Conservation (phyloP, 257 asterid species). For the Craterostigma plantagineum region DNA sequence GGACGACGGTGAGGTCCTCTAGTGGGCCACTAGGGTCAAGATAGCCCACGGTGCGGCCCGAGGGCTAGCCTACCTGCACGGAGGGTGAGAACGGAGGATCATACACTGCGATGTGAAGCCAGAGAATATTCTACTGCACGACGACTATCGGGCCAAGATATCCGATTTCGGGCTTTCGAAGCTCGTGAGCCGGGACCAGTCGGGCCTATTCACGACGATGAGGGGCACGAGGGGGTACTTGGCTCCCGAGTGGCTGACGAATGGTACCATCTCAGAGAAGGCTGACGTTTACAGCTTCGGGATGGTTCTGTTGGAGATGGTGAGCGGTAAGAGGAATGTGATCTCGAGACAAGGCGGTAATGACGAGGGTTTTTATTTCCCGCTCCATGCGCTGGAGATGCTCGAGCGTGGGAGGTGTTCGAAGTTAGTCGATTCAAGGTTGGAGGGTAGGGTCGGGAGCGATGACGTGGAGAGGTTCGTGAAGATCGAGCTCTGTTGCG, state of each 20-base stretch:
- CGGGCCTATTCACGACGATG: slow-evolving; percentile 50
- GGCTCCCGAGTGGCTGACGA: slow-evolving; percentile 79
- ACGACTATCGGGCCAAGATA: slow-evolving; percentile 41
- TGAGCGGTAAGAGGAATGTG: slow-evolving; percentile 71
- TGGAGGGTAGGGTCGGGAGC: slow-evolving; percentile 25
- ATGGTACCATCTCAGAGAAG: slow-evolving; percentile 58
- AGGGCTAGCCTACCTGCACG: slow-evolving; percentile 64
- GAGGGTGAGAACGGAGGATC: slow-evolving; percentile 64
- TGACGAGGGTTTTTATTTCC: slow-evolving; percentile 34
- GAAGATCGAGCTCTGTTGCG: slow-evolving; percentile 60
- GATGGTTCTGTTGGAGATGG: slow-evolving; percentile 55
- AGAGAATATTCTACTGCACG: slow-evolving; percentile 65
- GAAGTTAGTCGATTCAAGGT: slow-evolving; percentile 56
- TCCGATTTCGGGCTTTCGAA: slow-evolving; percentile 89
- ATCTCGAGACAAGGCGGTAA: slow-evolving; percentile 17
- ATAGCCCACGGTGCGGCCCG: slow-evolving; percentile 71
- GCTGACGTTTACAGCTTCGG: slow-evolving; percentile 74
- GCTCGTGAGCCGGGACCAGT: slow-evolving; percentile 51
- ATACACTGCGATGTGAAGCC: slow-evolving; percentile 84
- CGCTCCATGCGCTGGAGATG: slow-evolving; percentile 62
- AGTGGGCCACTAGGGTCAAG: slow-evolving; percentile 50
- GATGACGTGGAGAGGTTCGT: slow-evolving; percentile 60
- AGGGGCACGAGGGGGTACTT: slow-evolving; percentile 78
- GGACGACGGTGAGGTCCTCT: slow-evolving; percentile 24
- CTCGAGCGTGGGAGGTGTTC: slow-evolving; percentile 40